Percentiles rank a stretch among this genome's conserved stretches.
Conservation (phyloP, 2,329 filamentous ascomycete species). For the Phialemoniopsis sp. region DNA sequence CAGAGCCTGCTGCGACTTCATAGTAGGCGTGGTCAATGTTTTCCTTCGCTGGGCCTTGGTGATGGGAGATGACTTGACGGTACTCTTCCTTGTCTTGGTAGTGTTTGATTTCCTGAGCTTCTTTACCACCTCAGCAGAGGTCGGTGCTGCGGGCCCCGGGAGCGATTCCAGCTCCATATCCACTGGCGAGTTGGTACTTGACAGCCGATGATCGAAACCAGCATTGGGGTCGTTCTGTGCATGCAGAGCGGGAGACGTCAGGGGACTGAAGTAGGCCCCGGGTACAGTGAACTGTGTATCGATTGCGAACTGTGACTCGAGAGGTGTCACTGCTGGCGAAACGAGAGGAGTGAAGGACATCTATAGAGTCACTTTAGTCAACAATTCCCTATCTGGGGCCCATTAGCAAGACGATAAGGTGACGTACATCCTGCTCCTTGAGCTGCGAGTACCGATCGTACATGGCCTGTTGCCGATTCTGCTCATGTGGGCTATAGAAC, state of each 20-base stretch:
- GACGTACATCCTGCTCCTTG: conserved; percentile 63
- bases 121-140: conserved; percentile 44
- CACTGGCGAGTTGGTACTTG: conserved; percentile 47
- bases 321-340: conserved; percentile 78
- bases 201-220: conserved; percentile 39
- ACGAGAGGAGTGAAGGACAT: conserved; percentile 78
- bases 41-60: conserved; percentile 61
- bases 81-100: conserved; percentile 45
- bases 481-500: conserved; percentile 56
- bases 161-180: conserved; percentile 52
- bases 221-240: conserved; percentile 57
- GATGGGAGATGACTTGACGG: conserved; percentile 68
- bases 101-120: conserved; percentile 49
- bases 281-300: conserved; percentile 59
- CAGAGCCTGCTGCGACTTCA: conserved; percentile 48
- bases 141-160: conserved; percentile 24
- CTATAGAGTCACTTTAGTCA: conserved; percentile 35
- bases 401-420: conserved; percentile 4
- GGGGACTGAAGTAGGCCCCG: conserved; percentile 74
- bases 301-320: conserved; percentile 66
- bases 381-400: conserved; percentile 5
- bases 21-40: conserved; percentile 45
- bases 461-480: conserved; percentile 46
- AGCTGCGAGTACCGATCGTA: conserved; percentile 64
- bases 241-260: conserved; percentile 76